Conservation (phyloP, 192 early-diverging fungal genomes). For the Geosiphon pyriformis region DNA sequence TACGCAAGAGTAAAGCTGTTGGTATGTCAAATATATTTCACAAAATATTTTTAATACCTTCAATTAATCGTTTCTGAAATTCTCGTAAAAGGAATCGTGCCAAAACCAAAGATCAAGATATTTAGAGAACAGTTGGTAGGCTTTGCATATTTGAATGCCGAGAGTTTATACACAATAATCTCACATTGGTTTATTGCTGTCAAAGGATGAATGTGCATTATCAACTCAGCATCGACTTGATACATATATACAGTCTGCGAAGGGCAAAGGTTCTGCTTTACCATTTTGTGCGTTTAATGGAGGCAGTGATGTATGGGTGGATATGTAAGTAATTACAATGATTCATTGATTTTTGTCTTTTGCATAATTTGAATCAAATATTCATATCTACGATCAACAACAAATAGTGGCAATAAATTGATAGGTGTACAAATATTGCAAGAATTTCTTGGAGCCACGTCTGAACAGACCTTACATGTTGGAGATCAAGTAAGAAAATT, state of each 20-base stretch:
- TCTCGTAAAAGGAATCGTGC: constrained; percentile 45
- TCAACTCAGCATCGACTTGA: constrained; percentile 62
- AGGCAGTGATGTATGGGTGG: constrained; percentile 86
- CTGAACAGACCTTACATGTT: constrained; percentile 71
- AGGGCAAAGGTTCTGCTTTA: constrained; percentile 49
- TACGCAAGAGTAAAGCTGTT: constrained; percentile 77
- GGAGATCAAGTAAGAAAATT: constrained; percentile 64
- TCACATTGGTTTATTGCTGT: too few relatives aligned
- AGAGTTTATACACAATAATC: too few relatives aligned
- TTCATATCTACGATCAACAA: not conserved
- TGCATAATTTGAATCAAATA: not conserved
- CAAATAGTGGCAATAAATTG: constrained; percentile 79
- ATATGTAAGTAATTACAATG: constrained; percentile 48
- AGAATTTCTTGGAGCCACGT: constrained; percentile 51
- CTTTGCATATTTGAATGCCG: not conserved
- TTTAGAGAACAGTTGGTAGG: constrained; percentile 67
- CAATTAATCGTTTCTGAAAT: not conserved
- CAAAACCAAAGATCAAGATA: constrained; percentile 44
- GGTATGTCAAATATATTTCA: constrained; percentile 33
- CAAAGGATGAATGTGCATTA: constrained; percentile 75
- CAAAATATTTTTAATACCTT: not conserved
- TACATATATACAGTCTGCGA: constrained; percentile 49
- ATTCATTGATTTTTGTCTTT: not conserved
- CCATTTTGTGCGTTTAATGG: constrained; percentile 95
- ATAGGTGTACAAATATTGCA: constrained; percentile 85